These are phyloP conservation scores for Pilobolus umbonatus DNA, from an alignment of 192 early-diverging fungal species.

Conservation along the genomic window DNA sequence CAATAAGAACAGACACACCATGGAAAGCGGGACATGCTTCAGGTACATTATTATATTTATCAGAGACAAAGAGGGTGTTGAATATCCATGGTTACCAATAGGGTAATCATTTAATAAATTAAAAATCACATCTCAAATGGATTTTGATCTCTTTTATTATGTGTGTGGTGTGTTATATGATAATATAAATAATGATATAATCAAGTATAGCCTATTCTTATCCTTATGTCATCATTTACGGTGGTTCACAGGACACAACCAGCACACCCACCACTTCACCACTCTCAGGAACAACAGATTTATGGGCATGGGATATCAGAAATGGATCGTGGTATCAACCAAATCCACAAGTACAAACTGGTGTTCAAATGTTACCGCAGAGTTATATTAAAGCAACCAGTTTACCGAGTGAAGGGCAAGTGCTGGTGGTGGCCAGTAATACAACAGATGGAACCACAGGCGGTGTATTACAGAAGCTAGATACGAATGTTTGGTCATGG, in stretches of 20 bases:
- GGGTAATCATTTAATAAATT: too few species aligned
- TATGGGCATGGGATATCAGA: slow-evolving; percentile 43
- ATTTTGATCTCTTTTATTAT: too few species aligned
- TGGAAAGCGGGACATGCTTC: slow-evolving; percentile 35
- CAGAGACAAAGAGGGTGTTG: too few species aligned
- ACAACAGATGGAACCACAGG: slow-evolving; percentile 25
- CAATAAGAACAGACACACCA: slow-evolving; percentile 19
- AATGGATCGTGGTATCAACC: slow-evolving; percentile 45
- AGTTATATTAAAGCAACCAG: slow-evolving; percentile 32
- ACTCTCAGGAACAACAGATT: slow-evolving; percentile 33
- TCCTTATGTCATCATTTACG: slow-evolving; percentile 44
- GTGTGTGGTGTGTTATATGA: too few species aligned
- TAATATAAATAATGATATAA: background rate
- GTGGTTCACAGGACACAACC: slow-evolving; percentile 38
- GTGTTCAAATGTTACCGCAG: slow-evolving; percentile 30
- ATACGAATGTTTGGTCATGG: slow-evolving; percentile 43
- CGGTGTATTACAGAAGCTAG: slow-evolving; percentile 34
- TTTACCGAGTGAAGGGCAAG: slow-evolving; percentile 39
- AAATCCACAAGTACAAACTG: slow-evolving; percentile 18
- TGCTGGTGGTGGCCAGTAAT: slow-evolving; percentile 40
- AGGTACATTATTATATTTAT: too few species aligned
- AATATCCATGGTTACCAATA: too few species aligned
- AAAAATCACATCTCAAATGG: too few species aligned
- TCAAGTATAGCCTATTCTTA: slow-evolving; percentile 22
- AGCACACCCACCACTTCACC: slow-evolving; percentile 2